These are phyloP conservation scores for Persicaria maculosa DNA, from an alignment of 148 eudicot species.

Conservation along the genomic window DNA sequence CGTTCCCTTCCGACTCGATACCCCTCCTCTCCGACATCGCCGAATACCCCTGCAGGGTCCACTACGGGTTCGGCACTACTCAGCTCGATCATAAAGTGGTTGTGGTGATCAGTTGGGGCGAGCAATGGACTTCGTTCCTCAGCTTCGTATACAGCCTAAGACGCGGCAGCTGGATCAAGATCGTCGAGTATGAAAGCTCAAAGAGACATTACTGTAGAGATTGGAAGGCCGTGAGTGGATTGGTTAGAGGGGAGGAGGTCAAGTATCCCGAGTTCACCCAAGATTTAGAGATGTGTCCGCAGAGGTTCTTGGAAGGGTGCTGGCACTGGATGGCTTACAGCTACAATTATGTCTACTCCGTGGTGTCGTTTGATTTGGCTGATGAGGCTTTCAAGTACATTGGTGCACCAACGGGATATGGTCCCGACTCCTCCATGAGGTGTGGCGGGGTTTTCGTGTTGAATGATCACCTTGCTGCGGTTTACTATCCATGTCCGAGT, in stretches of 20 bases:
- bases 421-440: neutral
- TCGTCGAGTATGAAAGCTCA: no score
- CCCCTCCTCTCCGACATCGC: no score
- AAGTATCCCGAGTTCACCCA: no score
- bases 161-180: neutral
- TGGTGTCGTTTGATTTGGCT: neutral
- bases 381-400: neutral
- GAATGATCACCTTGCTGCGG: neutral
- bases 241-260: no score
- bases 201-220: no score
- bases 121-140: neutral
- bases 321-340: neutral
- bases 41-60: neutral
- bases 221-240: no score
- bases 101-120: neutral
- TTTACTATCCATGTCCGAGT: neutral
- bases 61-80: neutral
- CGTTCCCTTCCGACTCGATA: neutral
- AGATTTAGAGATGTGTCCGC: neutral
- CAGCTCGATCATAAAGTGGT: neutral
- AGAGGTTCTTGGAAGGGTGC: neutral
- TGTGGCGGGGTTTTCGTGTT: neutral
- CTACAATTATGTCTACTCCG: no score
- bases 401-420: neutral
- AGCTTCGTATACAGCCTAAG: neutral